Percentiles rank a stretch among this genome's conserved stretches.
phyloP scores from a whole-genome alignment of 1,284 basidiomycete genomes.

The Pascua guehoae region DNA sequence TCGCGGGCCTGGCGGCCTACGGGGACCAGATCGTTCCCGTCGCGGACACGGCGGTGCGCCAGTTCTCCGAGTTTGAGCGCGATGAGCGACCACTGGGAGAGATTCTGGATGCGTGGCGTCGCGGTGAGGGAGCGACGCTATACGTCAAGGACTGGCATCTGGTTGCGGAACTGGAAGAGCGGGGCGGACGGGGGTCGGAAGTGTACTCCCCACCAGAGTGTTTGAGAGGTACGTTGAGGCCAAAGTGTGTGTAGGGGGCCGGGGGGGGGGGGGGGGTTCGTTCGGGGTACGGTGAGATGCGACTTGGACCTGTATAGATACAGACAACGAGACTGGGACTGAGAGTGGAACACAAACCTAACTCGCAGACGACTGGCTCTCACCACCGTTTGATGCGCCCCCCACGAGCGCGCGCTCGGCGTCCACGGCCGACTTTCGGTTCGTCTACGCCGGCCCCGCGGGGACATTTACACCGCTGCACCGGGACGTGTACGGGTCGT shows the following conservation, averaged over 20 bases:
- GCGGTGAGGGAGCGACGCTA: conserved; percentile 26
- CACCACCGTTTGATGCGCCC: conserved; percentile 35
- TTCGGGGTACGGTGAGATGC: neutral
- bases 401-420: conserved; percentile 3
- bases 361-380: conserved; percentile 55
- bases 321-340: neutral
- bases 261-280: too few relatives aligned
- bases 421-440: conserved; percentile 38
- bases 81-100: conserved; percentile 42
- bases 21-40: conserved; percentile 44
- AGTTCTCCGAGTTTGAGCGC: conserved; percentile 46
- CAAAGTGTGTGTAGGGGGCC: too few relatives aligned
- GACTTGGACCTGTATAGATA: too few relatives aligned
- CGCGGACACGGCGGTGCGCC: conserved; percentile 36
- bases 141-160: conserved; percentile 62
- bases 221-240: conserved; percentile 44
- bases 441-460: conserved; percentile 51
- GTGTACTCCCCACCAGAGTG: conserved; percentile 53
- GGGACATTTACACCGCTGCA: conserved; percentile 52
- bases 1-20: conserved; percentile 31
- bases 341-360: neutral
- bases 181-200: conserved; percentile 27
- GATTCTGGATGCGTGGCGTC: conserved; percentile 49
- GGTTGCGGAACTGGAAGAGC: conserved; percentile 38
- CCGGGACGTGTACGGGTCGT: conserved; percentile 57